Conservation (phyloP, 2,329 filamentous ascomycete species). For the Colletotrichum sp. region DNA sequence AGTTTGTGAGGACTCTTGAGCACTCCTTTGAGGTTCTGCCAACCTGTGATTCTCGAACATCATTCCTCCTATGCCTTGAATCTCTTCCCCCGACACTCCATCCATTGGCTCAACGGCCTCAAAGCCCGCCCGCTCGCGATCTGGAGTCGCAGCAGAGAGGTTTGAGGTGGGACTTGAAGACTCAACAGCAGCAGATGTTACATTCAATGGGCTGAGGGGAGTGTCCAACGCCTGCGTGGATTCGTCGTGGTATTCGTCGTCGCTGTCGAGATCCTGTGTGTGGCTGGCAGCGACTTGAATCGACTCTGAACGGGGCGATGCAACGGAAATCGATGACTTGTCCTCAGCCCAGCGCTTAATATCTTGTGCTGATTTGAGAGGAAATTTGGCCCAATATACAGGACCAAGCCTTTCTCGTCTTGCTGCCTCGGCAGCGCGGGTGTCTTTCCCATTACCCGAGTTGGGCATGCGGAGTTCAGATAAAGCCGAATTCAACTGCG, state of each 20-base stretch:
- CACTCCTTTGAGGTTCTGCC: neutral
- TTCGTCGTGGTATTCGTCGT: neutral
- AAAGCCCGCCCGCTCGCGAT: neutral
- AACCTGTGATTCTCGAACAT: neutral
- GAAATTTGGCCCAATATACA: conserved; percentile 6
- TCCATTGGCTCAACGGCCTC: neutral
- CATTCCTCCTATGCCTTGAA: neutral
- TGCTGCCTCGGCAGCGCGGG: neutral
- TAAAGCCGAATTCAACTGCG: neutral
- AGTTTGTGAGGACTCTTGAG: neutral
- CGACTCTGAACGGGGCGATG: neutral
- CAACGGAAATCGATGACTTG: neutral
- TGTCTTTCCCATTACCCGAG: no score
- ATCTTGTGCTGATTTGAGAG: neutral
- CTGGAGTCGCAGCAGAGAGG: neutral
- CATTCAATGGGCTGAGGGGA: neutral
- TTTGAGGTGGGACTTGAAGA: neutral
- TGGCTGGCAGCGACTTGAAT: neutral
- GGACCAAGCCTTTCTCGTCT: neutral
- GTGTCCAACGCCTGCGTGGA: neutral
- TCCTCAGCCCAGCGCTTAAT: neutral
- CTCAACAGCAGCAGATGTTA: neutral
- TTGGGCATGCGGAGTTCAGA: neutral
- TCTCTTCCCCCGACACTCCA: neutral
- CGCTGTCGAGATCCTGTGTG: neutral